phyloP scores from a whole-genome alignment of 257 asterid genomes.

The Ligustrum vulgare region DNA sequence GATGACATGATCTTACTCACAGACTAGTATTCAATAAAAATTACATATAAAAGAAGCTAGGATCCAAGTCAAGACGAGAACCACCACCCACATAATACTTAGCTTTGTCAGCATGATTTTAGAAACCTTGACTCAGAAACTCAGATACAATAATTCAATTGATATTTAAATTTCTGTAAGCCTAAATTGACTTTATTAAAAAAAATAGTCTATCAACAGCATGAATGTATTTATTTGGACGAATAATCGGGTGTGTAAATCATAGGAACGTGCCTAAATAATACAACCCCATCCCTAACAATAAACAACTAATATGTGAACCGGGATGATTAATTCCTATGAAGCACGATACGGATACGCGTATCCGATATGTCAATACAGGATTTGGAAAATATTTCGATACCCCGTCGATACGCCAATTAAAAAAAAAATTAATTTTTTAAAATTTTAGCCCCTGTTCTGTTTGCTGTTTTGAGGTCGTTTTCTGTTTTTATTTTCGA shows the following conservation, averaged over 20 bases:
- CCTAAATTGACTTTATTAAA: not conserved
- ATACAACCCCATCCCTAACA: not conserved
- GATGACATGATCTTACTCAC: not conserved
- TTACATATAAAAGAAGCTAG: not conserved
- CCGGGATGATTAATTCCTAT: not conserved
- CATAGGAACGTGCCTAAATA: not conserved
- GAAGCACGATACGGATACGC: too few species aligned
- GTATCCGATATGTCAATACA: too few species aligned
- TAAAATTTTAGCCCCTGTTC: too few species aligned
- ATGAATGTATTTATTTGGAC: not conserved
- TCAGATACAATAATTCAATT: not conserved
- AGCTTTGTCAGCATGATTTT: not conserved
- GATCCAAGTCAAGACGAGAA: not conserved
- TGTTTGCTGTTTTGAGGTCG: too few species aligned
- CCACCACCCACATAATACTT: not conserved
- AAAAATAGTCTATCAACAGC: not conserved
- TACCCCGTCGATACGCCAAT: too few species aligned
- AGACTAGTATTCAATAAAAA: not conserved
- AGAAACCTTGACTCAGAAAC: not conserved
- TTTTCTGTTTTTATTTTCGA: too few species aligned
- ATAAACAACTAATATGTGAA: not conserved
- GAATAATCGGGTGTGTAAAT: not conserved
- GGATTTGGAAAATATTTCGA: too few species aligned
- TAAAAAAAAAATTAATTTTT: too few species aligned
- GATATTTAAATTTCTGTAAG: not conserved